Base-by-base conservation (phyloP, 2,329 filamentous ascomycete genomes). In the Calonectria fujianensis region DNA sequence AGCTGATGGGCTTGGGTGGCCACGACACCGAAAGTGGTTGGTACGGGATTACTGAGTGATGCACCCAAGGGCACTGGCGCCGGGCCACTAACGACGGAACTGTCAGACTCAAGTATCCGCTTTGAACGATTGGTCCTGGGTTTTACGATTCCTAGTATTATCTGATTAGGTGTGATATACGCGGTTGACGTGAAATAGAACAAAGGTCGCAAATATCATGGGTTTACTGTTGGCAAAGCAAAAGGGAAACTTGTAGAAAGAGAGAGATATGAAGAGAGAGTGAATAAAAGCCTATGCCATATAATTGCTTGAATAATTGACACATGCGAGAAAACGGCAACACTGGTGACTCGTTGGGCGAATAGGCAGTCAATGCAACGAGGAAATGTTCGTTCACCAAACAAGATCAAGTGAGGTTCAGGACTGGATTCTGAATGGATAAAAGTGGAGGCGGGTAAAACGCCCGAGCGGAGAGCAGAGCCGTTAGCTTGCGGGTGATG, bases 391-490 rank as follows among this genome's bases (percentile, higher is more conserved):
- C 45, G 45, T 48, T 48, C 24, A 48, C 45, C 45, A 48, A 29
- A 37, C 35, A 41, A 8, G 57, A 16, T 27, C 9, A 29, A 29
- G 35, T 37, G 57, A 61, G 18, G n/a, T 20, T 24, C 27, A 13
- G 20, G 32, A 35, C 31, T n/a, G 5, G 20, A 29, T 69, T 68
- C 29, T 50, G 18, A 39, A 37, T 63, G 65, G 37, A 24, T 41
- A 31, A 50, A 76, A 73, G 73, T 54, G 66, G 41, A 14, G 31
- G 72, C 66, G 70, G 75, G 64, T 51, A 74, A 74, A 64, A 73
- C 66, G 9, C 51, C 65, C 66, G 66, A 61, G 41, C 24, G 35
- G 69, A 70, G 67, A 41, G 37, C 24, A 31, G 24, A 41, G 18
- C 48, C n/a, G 27, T 29, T 31, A 59, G 50, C 45, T 35, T 16